These are phyloP conservation scores for Blechomonas ayalai DNA, from an alignment of 208 protist species.

Conservation along the genomic window DNA sequence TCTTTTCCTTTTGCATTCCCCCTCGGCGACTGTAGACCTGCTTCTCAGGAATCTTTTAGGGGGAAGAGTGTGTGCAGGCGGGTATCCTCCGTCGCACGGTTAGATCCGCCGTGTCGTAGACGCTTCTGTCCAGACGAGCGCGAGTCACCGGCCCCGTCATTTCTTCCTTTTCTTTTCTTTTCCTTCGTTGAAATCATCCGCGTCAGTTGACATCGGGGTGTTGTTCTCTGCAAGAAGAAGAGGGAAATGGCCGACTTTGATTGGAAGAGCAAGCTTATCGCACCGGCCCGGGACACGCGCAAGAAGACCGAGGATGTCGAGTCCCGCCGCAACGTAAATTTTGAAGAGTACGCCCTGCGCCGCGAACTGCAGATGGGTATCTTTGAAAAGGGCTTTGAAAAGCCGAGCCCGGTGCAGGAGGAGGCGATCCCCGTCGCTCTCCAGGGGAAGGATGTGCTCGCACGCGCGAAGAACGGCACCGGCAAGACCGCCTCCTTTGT, in stretches of 20 bases:
- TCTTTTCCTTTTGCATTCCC: too few species aligned
- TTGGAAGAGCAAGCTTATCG: constrained; percentile 77
- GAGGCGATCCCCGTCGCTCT: constrained; percentile 97
- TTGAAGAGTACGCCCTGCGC: constrained; percentile 98
- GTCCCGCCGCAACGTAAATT: constrained; percentile 95
- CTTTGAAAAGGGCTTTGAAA: constrained; percentile 98
- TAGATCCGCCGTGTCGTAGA: too few species aligned
- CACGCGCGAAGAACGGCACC: constrained; percentile 99
- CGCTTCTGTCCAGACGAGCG: too few species aligned
- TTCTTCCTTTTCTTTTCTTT: constrained; percentile 5
- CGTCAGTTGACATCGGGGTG: too few species aligned
- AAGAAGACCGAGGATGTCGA: constrained; percentile 97
- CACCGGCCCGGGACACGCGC: constrained; percentile 72
- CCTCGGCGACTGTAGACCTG: too few species aligned
- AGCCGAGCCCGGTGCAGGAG: constrained; percentile 98
- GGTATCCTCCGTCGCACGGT: too few species aligned
- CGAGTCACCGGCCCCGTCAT: too few species aligned
- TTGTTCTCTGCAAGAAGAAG: neutral
- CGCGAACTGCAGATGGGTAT: constrained; percentile 98
- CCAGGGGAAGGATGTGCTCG: constrained; percentile 95
- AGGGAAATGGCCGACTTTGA: constrained; percentile 63
- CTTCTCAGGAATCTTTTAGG: too few species aligned
- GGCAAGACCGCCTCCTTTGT: constrained; percentile 99
- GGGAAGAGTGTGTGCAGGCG: too few species aligned
- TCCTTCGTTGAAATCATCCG: too few species aligned